Conservation (phyloP, 768 basidiomycete genomes). For the Lactarius deliciosus region DNA sequence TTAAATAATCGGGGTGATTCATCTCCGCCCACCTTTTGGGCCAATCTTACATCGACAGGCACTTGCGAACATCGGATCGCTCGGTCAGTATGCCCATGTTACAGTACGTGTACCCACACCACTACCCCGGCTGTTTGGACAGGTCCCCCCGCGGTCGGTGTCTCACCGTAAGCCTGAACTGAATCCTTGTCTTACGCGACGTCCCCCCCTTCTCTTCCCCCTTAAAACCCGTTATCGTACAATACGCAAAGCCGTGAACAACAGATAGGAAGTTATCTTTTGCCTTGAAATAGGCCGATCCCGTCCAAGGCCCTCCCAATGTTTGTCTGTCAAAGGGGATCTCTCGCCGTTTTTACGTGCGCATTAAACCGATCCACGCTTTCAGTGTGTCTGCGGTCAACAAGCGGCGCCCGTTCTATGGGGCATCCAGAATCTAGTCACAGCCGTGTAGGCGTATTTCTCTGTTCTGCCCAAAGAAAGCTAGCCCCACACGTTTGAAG, state of each 20-base stretch:
- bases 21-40: constrained; percentile 1
- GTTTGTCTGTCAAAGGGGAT: not conserved
- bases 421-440: not conserved
- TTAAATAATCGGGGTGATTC: not conserved
- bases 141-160: not conserved
- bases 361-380: not conserved
- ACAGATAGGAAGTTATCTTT: not conserved
- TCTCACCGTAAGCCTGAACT: constrained; percentile 1
- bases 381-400: not conserved
- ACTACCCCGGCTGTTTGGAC: not conserved
- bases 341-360: not conserved
- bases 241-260: not conserved
- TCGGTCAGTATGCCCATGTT: not conserved
- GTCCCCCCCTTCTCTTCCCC: not conserved
- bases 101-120: not conserved
- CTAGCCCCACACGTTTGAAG: not conserved
- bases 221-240: not conserved
- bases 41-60: not conserved
- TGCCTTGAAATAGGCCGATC: not conserved
- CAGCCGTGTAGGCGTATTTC: not conserved
- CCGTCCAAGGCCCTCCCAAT: not conserved
- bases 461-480: not conserved
- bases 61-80: constrained; percentile 3
- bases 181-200: not conserved
- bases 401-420: not conserved